These are phyloP conservation scores for Solanum microdontum DNA, from an alignment of 257 asterid species.

Conservation along the genomic window DNA sequence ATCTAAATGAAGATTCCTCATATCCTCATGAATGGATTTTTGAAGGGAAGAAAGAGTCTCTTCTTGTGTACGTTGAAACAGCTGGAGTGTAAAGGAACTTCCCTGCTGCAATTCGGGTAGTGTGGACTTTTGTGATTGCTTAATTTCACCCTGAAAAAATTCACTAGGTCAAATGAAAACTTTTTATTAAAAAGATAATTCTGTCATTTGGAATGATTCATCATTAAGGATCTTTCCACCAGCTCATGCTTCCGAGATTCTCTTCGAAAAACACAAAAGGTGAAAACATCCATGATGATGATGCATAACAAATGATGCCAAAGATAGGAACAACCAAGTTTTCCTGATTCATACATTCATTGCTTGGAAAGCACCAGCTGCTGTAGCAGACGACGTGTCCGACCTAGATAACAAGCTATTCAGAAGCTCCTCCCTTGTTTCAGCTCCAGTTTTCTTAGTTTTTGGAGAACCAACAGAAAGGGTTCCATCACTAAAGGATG, in stretches of 20 bases:
- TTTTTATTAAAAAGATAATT: neutral
- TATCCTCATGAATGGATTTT: constrained; percentile 82
- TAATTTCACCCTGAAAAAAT: constrained; percentile 48
- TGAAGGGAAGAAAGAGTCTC: constrained; percentile 79
- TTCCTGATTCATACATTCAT: constrained; percentile 43
- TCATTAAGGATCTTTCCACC: neutral
- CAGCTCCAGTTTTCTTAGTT: constrained; percentile 82
- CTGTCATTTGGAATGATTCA: neutral
- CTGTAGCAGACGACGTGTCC: constrained; percentile 40
- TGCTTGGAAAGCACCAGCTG: constrained; percentile 30
- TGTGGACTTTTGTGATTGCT: constrained; percentile 24
- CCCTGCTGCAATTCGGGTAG: constrained; percentile 61
- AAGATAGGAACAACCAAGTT: neutral
- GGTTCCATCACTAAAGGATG: constrained; percentile 51
- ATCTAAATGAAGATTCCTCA: constrained; percentile 88
- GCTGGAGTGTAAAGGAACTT: constrained; percentile 79
- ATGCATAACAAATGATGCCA: constrained; percentile 1
- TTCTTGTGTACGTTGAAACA: constrained; percentile 83
- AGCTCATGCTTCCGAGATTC: neutral
- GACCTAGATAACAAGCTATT: constrained; percentile 59
- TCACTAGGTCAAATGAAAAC: neutral
- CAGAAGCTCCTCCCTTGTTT: constrained; percentile 70
- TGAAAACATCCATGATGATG: neutral
- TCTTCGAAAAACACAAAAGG: neutral
- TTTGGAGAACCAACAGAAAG: constrained; percentile 64